Percentiles rank a stretch among this genome's conserved stretches.
phyloP scores from a whole-genome alignment of 768 basidiomycete species.

The Fibroporia radiculosa region DNA sequence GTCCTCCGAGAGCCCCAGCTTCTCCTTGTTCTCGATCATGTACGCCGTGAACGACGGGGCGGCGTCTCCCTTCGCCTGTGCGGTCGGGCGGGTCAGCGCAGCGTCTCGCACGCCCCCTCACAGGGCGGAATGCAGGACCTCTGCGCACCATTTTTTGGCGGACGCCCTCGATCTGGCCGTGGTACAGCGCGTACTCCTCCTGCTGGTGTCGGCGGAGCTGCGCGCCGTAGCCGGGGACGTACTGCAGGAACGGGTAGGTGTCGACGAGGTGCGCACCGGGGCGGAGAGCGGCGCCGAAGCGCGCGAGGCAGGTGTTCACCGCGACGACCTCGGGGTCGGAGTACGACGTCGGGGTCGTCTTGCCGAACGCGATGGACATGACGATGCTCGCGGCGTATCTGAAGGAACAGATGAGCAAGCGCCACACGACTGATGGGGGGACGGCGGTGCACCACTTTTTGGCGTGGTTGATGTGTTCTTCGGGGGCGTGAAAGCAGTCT shows the following conservation, averaged over 20 bases:
- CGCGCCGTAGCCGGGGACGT: conserved; percentile 53
- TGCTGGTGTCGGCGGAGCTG: conserved; percentile 48
- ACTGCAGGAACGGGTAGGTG: conserved; percentile 26
- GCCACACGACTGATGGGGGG: not conserved
- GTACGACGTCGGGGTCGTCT: conserved; percentile 29
- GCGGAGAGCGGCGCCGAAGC: conserved; percentile 29
- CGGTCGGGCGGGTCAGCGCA: no score
- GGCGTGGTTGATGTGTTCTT: conserved; percentile 26
- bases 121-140: not conserved
- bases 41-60: conserved; percentile 28
- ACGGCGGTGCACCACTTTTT: conserved; percentile 18
- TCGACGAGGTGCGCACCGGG: conserved; percentile 31
- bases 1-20: conserved; percentile 24
- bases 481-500: conserved; percentile 27
- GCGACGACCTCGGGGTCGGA: conserved; percentile 28
- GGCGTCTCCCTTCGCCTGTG: conserved; percentile 20
- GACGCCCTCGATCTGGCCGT: conserved; percentile 20
- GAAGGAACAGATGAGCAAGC: not conserved
- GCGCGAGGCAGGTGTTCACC: conserved; percentile 26
- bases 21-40: conserved; percentile 28
- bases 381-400: conserved; percentile 34
- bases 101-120: no score
- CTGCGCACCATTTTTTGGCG: conserved; percentile 5
- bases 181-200: conserved; percentile 29
- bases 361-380: conserved; percentile 33